Evolutionary conservation across 345 rosid genomes (phyloP).

Genomic region (Heritiera fomes): DNA sequence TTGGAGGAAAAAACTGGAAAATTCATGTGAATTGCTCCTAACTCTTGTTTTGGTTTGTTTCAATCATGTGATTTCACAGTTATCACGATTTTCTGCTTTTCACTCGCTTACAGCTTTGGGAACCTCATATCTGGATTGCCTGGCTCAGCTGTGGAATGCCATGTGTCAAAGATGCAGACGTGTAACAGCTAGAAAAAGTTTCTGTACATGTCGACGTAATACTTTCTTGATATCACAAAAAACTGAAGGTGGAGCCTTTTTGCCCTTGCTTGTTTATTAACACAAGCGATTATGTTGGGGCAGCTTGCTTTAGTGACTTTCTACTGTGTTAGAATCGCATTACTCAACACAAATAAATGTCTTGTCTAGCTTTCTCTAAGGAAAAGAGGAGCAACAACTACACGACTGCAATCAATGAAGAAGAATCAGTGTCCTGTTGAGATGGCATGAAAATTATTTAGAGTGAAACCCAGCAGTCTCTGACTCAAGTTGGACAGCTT

Average conservation of each 20-base stretch:
- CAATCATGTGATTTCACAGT: not conserved
- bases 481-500: not conserved
- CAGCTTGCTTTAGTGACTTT: slow-evolving; percentile 7
- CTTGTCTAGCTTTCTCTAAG: not conserved
- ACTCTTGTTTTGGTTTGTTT: not conserved
- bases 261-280: slow-evolving; percentile 5
- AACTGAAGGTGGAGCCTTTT: not conserved
- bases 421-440: not conserved
- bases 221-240: slow-evolving; percentile 7
- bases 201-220: not conserved
- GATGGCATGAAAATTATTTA: not conserved
- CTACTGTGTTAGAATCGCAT: slow-evolving; percentile 10
- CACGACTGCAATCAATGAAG: not conserved
- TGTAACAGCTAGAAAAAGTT: slow-evolving; percentile 3
- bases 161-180: slow-evolving; percentile 4
- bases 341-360: not conserved
- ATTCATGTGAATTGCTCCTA: not conserved
- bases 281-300: not conserved
- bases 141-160: not conserved
- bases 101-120: not conserved
- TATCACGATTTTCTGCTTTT: not conserved
- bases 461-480: not conserved
- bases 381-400: not conserved
- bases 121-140: slow-evolving; percentile 7
- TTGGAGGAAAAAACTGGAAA: not conserved